phyloP scores from a whole-genome alignment of 352 stramenopile genomes.

The Phytophthora quininea region DNA sequence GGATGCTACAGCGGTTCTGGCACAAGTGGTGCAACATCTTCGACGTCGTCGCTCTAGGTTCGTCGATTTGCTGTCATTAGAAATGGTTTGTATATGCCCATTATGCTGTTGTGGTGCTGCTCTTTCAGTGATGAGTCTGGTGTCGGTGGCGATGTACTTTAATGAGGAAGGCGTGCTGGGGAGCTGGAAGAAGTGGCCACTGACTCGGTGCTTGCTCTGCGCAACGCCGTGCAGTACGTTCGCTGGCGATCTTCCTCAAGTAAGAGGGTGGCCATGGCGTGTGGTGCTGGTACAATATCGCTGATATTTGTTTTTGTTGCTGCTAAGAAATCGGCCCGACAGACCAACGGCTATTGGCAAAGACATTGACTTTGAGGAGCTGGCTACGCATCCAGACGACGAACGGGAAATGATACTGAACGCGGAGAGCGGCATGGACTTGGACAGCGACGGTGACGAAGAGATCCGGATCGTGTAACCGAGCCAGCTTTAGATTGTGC shows the following conservation, averaged over 20 bases:
- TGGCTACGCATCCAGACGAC: constrained; percentile 44
- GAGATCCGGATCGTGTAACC: constrained; percentile 41
- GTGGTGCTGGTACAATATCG: not conserved
- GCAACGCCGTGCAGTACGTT: constrained; percentile 83
- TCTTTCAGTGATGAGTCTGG: constrained; percentile 71
- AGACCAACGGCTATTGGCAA: constrained; percentile 48
- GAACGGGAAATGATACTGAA: constrained; percentile 60
- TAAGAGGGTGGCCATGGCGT: constrained; percentile 19
- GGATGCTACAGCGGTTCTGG: constrained; percentile 65
- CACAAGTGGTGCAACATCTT: constrained; percentile 89
- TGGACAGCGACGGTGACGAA: constrained; percentile 43
- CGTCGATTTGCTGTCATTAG: constrained; percentile 1
- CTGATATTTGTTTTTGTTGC: not conserved
- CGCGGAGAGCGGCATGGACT: constrained; percentile 46
- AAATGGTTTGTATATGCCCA: not conserved
- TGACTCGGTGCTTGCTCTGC: constrained; percentile 76
- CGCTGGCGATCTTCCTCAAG: constrained; percentile 87
- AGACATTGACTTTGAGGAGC: constrained; percentile 69
- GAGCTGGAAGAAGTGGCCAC: constrained; percentile 86
- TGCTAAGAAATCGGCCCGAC: constrained; percentile 61
- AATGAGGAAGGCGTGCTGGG: constrained; percentile 79
- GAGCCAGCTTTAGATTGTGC: constrained; percentile 11
- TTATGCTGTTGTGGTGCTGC: constrained; percentile 2
- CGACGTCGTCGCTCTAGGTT: constrained; percentile 77
- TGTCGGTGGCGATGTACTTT: constrained; percentile 85